Evolutionary conservation across 2,329 filamentous ascomycete species (phyloP), one percentile per base, ranked within the genome.

Genomic region (Escovopsis weberi): DNA sequence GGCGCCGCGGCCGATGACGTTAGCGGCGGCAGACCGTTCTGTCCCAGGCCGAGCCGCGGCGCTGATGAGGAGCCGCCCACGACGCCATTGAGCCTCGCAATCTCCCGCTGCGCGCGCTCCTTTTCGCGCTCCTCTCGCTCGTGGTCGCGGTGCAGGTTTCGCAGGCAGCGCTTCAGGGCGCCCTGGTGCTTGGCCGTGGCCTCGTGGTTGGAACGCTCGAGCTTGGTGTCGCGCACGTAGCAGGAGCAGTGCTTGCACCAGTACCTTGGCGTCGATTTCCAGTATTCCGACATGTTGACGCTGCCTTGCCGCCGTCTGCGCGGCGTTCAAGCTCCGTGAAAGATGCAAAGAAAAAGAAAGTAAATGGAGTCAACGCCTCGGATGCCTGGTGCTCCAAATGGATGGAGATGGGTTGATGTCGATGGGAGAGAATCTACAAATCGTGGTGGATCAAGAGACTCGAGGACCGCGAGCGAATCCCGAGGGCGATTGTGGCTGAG

Each of bases 211-310:
- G 79, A 73, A 53, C 81, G 82, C 61, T 94, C 88, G 61, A 95
- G 78, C 52, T 85, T 80, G 19, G 88, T 95, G 68, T 98, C 91
- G 63, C 85, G 84, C 40, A 98, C 84, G 63, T 46, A 96, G 58
- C 75, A 76, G 57, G 78, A 77, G 74, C 91, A 98, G 69, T 94
- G 85, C 63, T 96, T 96, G 75, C 91, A 98, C 87, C 88, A 96
- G 67, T 94, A 94, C 59, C 82, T 89, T 6, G 88, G 88, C 60
- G 88, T 94, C 18, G 89, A 95, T 61, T 96, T 96, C 91, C 91
- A 96, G 66, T 94, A 93, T 70, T 96, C 91, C 0, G 91, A 81
- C 91, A 98, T 96, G 39, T 12, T 43, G 30, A 26, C 18, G 28
- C 12, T 4, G 18, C 18, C 26, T 12, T 23, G 23, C 23, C 1